Evolutionary conservation across 2,329 filamentous ascomycete species (phyloP), one percentile per base, ranked within the genome.

Genomic region (Scorias spongiosa): DNA sequence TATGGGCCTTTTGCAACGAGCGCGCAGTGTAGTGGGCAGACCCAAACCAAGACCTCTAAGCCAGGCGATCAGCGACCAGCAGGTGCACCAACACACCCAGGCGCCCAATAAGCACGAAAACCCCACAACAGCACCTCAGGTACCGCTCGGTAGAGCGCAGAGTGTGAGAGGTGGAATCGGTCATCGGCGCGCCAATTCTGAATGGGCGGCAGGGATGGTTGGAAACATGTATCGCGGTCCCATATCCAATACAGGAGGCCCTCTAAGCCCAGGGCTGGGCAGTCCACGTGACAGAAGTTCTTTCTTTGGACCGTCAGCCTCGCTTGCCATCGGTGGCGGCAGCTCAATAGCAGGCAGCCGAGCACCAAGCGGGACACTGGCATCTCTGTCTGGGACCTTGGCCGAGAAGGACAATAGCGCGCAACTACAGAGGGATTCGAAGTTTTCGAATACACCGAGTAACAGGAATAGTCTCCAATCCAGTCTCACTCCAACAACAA

Each of bases 181-280:
- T 2, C 66, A 69, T 49, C 61, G 66, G 15, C 65, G 66, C 42
- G 63, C 65, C 11, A 64, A 61, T 30, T 67, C 66, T 4, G 68
- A 70, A 32, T 64, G 64, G 52, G 57, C 55, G 8, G 49, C 45
- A 14, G 44, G 74, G 47, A 75, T 93, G 28, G 81, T 94, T 41
- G 85, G 84, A 54, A 87, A 88, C 62, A 93, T 94, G 83, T 93
- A 93, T 66, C 81, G 80, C 56, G 81, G 81, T 11, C 75, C 78
- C 9, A 59, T 63, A 3, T 52, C 61, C 9, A 56, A 50, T 9
- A 43, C 74, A 14, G 45, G 49, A 2, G 55, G 54, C 10, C 55
- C 57, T 36, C 38, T 52, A 51, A 51, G 55, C 44, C 59, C 81
- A 17, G 73, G 76, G 3, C 73, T 78, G 8, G 69, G 75, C 44